These are phyloP conservation scores for Saprolegnia diclina DNA, from an alignment of 352 stramenopile species.

Conservation along the genomic window DNA sequence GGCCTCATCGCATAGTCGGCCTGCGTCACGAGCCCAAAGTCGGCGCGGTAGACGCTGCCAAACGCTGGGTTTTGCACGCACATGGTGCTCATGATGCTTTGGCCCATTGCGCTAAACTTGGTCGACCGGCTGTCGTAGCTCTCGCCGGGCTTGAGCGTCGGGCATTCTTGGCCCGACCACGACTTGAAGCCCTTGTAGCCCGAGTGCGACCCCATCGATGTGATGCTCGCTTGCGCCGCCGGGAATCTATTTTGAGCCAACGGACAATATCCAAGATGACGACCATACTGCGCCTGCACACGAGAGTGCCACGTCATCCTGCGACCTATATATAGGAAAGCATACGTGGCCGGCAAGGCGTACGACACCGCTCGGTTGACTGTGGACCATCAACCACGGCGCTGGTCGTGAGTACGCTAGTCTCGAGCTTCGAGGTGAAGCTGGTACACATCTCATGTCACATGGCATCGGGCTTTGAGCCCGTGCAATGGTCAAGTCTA, in stretches of 20 bases:
- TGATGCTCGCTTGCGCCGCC: not conserved
- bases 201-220: constrained; percentile 33
- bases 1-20: constrained; percentile 32
- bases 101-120: constrained; percentile 77
- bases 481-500: no score
- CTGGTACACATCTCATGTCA: no score
- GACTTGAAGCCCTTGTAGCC: constrained; percentile 79
- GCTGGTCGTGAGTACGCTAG: no score
- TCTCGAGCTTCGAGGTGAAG: no score
- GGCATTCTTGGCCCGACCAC: constrained; percentile 55
- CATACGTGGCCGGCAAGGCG: no score
- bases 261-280: not conserved
- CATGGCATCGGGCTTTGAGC: no score
- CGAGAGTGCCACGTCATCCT: no score
- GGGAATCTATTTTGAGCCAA: not conserved
- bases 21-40: constrained; percentile 29
- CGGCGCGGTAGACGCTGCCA: not conserved
- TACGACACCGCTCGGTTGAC: no score
- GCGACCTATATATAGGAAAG: no score
- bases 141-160: constrained; percentile 73
- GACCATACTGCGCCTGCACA: no score
- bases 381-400: no score
- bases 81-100: constrained; percentile 55
- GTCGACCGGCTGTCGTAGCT: constrained; percentile 52
- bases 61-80: constrained; percentile 54